phyloP scores from a whole-genome alignment of 345 rosid species.

The Syzygium aromaticum region DNA sequence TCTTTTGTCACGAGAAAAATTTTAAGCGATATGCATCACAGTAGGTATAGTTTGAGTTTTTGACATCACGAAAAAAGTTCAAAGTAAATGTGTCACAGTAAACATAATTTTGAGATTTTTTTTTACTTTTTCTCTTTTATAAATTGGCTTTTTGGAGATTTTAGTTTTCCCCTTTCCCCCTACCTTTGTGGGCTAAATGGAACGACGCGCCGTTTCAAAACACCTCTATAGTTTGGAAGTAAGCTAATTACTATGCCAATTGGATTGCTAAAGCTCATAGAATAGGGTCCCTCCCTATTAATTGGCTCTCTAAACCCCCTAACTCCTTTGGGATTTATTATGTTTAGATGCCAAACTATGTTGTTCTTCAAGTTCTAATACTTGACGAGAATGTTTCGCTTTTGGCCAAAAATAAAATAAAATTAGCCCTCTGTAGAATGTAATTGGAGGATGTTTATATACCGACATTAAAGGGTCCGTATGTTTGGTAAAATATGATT shows the following conservation, averaged over 20 bases:
- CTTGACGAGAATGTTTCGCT: neutral
- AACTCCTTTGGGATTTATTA: neutral
- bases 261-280: neutral
- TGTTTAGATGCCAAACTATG: neutral
- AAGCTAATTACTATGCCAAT: neutral
- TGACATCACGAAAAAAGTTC: neutral
- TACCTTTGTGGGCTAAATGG: rapidly evolving
- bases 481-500: rapidly evolving
- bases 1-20: neutral
- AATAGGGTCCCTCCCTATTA: no score
- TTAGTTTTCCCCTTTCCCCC: rapidly evolving
- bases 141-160: neutral
- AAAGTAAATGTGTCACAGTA: rapidly evolving
- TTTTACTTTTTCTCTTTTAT: rapidly evolving
- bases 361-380: neutral
- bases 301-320: no score
- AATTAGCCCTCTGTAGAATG: neutral
- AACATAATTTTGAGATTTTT: neutral
- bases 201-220: neutral
- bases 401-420: neutral
- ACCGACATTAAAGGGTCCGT: rapidly evolving
- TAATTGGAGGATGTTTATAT: neutral
- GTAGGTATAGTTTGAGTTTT: neutral
- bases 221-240: neutral
- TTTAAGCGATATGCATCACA: rapidly evolving